phyloP scores from a whole-genome alignment of 2,329 filamentous ascomycete genomes.

The Exophiala oligosperma region DNA sequence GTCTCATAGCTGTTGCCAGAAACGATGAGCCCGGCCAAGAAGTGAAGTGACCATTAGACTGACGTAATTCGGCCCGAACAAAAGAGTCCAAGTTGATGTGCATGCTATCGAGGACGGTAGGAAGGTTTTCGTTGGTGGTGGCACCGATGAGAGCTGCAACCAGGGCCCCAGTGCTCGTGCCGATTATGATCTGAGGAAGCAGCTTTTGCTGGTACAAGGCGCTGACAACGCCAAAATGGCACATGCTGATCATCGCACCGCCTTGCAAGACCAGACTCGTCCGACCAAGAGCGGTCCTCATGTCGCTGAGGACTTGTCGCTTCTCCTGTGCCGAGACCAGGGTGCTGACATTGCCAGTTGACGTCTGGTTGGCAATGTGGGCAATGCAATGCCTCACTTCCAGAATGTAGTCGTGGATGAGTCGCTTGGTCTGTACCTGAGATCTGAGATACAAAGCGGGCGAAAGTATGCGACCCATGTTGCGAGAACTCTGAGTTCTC shows the following conservation, averaged over 20 bases:
- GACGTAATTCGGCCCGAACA: conserved; percentile 48
- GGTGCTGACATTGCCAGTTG: conserved; percentile 49
- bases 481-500: conserved; percentile 57
- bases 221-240: conserved; percentile 87
- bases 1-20: conserved; percentile 63
- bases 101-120: conserved; percentile 64
- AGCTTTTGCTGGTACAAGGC: conserved; percentile 78
- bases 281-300: conserved; percentile 82
- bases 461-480: conserved; percentile 86
- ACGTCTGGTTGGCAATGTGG: conserved; percentile 70
- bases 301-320: conserved; percentile 82
- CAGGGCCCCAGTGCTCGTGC: conserved; percentile 83
- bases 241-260: conserved; percentile 87
- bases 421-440: conserved; percentile 82
- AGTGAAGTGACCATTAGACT: conserved; percentile 42
- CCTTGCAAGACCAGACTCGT: conserved; percentile 85
- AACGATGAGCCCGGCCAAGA: conserved; percentile 59
- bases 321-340: conserved; percentile 73
- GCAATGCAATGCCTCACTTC: conserved; percentile 79
- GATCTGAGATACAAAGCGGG: conserved; percentile 79
- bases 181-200: conserved; percentile 83
- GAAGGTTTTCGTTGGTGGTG: conserved; percentile 75
- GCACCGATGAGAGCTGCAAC: conserved; percentile 79
- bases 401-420: conserved; percentile 88
- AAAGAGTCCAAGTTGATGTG: conserved; percentile 80